These are phyloP conservation scores for Chlorella variabilis DNA, from an alignment of 163 green algal genomes.

Conservation along the genomic window DNA sequence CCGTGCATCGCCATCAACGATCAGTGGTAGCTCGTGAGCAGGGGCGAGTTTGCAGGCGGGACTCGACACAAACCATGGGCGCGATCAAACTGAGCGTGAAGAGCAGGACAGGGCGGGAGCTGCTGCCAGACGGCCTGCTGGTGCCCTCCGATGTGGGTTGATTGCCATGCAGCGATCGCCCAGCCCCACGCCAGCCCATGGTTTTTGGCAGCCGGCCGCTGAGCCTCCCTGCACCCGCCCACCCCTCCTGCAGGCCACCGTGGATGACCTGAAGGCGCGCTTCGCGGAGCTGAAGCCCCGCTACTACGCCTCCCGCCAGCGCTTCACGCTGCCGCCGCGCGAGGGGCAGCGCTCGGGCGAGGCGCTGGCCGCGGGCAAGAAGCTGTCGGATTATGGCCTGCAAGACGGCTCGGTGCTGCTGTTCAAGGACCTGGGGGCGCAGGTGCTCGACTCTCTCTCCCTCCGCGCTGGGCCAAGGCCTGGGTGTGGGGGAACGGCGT, in stretches of 20 bases:
- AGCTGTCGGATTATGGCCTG: slow-evolving; percentile 82
- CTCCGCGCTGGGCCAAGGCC: no score
- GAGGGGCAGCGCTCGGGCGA: slow-evolving; percentile 34
- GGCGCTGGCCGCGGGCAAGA: slow-evolving; percentile 69
- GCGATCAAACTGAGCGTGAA: slow-evolving; percentile 35
- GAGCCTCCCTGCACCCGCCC: neutral
- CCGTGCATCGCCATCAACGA: no score
- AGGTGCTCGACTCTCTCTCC: no score
- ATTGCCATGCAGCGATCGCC: no score
- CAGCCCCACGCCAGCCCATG: neutral
- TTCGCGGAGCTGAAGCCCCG: slow-evolving; percentile 69
- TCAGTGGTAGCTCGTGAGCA: no score
- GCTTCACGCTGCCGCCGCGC: slow-evolving; percentile 77
- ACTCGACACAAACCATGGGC: no score
- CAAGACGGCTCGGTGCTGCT: slow-evolving; percentile 70
- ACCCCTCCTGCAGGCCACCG: slow-evolving; percentile 63
- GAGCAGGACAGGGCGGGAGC: slow-evolving; percentile 6
- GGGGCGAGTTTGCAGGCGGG: no score
- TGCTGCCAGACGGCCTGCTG: slow-evolving; percentile 41
- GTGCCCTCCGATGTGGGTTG: neutral
- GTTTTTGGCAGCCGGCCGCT: neutral
- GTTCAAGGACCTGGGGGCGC: slow-evolving; percentile 97
- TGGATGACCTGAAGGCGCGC: slow-evolving; percentile 82
- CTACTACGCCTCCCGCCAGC: slow-evolving; percentile 79
- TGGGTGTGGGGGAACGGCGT: no score